Percentiles rank a stretch among this genome's conserved stretches.
Evolutionary conservation across 176 grass and related monocot genomes (phyloP).

Genomic region (Ensete ventricosum): DNA sequence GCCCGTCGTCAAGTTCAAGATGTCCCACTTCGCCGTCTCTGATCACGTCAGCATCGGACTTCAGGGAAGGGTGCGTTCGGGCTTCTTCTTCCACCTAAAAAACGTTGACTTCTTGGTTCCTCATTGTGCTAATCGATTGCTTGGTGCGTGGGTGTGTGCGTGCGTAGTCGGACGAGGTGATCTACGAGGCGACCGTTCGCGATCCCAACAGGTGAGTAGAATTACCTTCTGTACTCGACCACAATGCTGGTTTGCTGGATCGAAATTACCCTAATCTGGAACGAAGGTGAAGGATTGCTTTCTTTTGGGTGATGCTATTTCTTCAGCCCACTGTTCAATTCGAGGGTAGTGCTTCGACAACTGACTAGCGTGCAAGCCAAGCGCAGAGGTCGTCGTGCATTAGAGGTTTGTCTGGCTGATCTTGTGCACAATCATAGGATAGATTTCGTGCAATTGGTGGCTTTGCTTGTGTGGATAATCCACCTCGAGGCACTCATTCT

Average conservation of each 20-base stretch:
- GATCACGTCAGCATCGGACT: slow-evolving; percentile 81
- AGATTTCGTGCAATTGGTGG: background rate
- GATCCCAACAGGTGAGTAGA: slow-evolving; percentile 67
- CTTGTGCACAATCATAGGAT: slow-evolving; percentile 1
- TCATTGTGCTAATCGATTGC: too few species aligned
- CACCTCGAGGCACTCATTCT: background rate
- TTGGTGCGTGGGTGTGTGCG: slow-evolving; percentile 18
- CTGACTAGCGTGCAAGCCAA: slow-evolving; percentile 65
- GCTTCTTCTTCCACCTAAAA: slow-evolving; percentile 12
- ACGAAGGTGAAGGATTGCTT: slow-evolving; percentile 1
- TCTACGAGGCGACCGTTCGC: slow-evolving; percentile 81
- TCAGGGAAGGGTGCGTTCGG: slow-evolving; percentile 62
- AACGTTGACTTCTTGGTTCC: background rate
- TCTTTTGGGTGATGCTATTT: slow-evolving; percentile 13
- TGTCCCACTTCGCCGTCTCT: slow-evolving; percentile 62
- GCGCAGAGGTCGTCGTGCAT: slow-evolving; percentile 77
- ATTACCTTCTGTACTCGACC: background rate
- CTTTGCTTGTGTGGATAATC: background rate
- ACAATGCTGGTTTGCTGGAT: background rate
- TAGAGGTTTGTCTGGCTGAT: slow-evolving; percentile 47
- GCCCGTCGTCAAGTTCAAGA: slow-evolving; percentile 58
- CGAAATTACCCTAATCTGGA: background rate
- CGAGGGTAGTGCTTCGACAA: slow-evolving; percentile 79
- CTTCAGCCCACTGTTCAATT: slow-evolving; percentile 54
- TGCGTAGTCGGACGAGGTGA: slow-evolving; percentile 67